Base-by-base conservation (phyloP, 179 eudicot genomes). In the Gypsophila paniculata region DNA sequence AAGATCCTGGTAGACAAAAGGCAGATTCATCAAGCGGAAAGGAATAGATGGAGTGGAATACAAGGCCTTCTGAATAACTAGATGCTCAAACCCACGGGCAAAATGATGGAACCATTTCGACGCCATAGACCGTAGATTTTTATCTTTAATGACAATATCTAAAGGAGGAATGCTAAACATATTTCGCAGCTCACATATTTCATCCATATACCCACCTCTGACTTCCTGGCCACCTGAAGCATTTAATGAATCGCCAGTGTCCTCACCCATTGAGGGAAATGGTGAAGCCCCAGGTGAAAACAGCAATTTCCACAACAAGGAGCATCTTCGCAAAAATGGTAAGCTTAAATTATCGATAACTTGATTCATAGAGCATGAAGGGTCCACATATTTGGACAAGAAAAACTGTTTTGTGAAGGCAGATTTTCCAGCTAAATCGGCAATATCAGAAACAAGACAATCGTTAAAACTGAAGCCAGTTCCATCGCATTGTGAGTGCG, bases 301-400 rank as follows among this genome's bases (percentile, higher is more conserved):
- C 60, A 94, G 72, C 23, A 94, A 74, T 80, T 85, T 84, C 94
- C 94, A 94, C 75, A 94, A 60, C 82, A 94, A 75, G 42, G 88
- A 87, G 87, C 96, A 94, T 79, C 96, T 91, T 76, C 99, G 84
- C 78, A 94, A 73, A 78, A 68, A 94, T 67, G 99, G 99, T 72
- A 89, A 89, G 78, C 83, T 83, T 65, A 89, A 77, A 57, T 81
- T 78, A 58, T 86, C 88, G 68, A 94, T 81, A 19, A 60, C 62
- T 72, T 84, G 82, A 72, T 86, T 82, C 49, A 87, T 62, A 55
- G 85, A 81, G 74, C 53, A 67, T 66, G 85, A 79, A 51, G 76
- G 65, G 81, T 89, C 86, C 64, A 84, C 52, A 79, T 82, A 78
- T 75, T 87, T 80, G 66, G 90, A 88, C 67, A 81, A 74, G 65